Evolutionary conservation across 768 basidiomycete genomes (phyloP).

Genomic region (Gloeostereum incarnatum): DNA sequence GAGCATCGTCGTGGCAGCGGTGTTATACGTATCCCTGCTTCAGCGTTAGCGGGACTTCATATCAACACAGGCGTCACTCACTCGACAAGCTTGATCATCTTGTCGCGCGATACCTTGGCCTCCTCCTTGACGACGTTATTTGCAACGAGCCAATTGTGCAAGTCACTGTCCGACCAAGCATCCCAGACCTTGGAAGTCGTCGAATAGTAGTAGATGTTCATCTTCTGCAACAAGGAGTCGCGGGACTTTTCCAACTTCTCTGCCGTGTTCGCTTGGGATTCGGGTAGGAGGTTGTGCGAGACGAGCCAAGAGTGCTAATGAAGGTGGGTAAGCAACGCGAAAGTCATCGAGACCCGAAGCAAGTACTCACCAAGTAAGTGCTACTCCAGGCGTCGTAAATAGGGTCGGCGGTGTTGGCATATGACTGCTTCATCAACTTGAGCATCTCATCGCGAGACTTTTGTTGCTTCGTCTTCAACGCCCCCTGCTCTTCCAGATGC

Average conservation of each 20-base stretch:
- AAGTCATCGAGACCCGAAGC: not conserved
- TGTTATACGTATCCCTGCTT: not conserved
- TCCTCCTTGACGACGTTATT: constrained; percentile 68
- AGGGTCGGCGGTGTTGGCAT: constrained; percentile 51
- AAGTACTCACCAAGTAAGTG: constrained; percentile 62
- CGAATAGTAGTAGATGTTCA: constrained; percentile 76
- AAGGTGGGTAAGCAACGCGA: not conserved
- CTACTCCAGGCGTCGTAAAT: constrained; percentile 85
- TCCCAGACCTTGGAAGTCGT: constrained; percentile 43
- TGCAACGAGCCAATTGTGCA: constrained; percentile 72
- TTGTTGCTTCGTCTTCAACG: constrained; percentile 54
- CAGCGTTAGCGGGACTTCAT: not conserved
- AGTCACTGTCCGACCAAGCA: constrained; percentile 71
- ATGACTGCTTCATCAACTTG: constrained; percentile 57
- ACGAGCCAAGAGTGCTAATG: constrained; percentile 76
- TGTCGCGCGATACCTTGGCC: constrained; percentile 57
- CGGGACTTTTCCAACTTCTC: constrained; percentile 53
- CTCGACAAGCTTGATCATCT: constrained; percentile 67
- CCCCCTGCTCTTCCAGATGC: constrained; percentile 70
- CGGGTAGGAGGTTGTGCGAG: constrained; percentile 61
- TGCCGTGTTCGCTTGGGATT: constrained; percentile 19
- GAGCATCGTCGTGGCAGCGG: not conserved
- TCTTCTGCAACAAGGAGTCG: constrained; percentile 51
- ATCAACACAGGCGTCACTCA: too few relatives aligned
- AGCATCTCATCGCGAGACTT: constrained; percentile 62